Conservation (phyloP, 2,329 filamentous ascomycete species). For the Ophiostoma pallidulum region DNA sequence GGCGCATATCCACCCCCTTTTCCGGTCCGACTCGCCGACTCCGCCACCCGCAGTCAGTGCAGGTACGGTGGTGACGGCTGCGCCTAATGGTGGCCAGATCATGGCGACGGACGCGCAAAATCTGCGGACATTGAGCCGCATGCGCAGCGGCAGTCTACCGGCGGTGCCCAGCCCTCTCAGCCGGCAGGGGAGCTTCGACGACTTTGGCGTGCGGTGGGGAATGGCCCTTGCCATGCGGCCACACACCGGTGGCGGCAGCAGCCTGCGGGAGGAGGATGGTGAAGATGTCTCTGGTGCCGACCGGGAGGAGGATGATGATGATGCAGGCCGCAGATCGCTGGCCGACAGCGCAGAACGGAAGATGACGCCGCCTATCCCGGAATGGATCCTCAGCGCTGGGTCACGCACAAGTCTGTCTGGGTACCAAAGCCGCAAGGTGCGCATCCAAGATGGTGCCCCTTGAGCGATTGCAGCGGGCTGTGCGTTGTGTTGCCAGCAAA, state of each 20-base stretch:
- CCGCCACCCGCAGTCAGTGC: slow-evolving; percentile 53
- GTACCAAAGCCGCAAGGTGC: slow-evolving; percentile 31
- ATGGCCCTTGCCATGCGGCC: slow-evolving; percentile 4
- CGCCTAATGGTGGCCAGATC: slow-evolving; percentile 57
- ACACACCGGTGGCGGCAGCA: slow-evolving; percentile 1
- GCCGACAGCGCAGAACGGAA: slow-evolving; percentile 30
- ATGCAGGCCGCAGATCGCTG: slow-evolving; percentile 14
- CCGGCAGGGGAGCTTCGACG: slow-evolving; percentile 41
- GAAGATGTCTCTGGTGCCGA: background rate
- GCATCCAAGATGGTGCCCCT: slow-evolving; percentile 3
- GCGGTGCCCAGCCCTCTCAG: slow-evolving; percentile 39
- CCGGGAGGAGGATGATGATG: slow-evolving; percentile 18
- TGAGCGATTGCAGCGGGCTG: no score
- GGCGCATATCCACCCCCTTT: slow-evolving; percentile 67
- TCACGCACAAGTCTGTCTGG: slow-evolving; percentile 39
- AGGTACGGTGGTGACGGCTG: slow-evolving; percentile 61
- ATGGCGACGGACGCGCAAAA: slow-evolving; percentile 43
- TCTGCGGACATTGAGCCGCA: slow-evolving; percentile 40
- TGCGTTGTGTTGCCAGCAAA: background rate
- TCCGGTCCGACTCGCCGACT: slow-evolving; percentile 60
- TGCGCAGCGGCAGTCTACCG: slow-evolving; percentile 47
- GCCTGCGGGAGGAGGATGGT: background rate
- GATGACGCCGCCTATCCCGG: slow-evolving; percentile 52
- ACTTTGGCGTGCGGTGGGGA: slow-evolving; percentile 25
- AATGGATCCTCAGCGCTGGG: slow-evolving; percentile 50